Evolutionary conservation across 257 asterid genomes (phyloP), one percentile per base, ranked within the genome.

Genomic region (Handroanthus guayacan): DNA sequence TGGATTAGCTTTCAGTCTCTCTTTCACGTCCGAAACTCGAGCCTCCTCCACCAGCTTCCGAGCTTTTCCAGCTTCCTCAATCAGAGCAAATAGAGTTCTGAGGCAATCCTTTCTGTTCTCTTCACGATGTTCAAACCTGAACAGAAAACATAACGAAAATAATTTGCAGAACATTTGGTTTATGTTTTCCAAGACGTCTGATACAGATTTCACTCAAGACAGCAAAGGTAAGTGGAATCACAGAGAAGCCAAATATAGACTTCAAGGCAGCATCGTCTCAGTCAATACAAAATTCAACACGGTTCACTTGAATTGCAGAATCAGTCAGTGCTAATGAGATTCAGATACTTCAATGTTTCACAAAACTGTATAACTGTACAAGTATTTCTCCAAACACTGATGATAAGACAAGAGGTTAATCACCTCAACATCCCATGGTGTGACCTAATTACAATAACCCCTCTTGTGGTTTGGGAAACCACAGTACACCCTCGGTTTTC

Each of bases 41-140:
- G 93, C 91, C 41, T 83, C 91, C 65, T 87, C 93, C 74, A 94
- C 97, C 34, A 92, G 75, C 62, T 62, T 70, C 72, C 79, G 79
- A 71, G 99, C 99, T 79, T 88, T 89, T 57, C 90, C 92, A 45
- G 96, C 93, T 80, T 94, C 99, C 80, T 92, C 98, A 12, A 94
- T 86, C 73, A 94, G 80, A 62, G 93, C 66, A 74, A 83, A 76
- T 52, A 94, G 92, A 57, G 98, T 92, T 78, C 98, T 85, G 20
- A 92, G 86, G 85, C 99, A 94, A 80, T 94, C 99, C 88, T 94
- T 94, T 78, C 97, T 82, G 80, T 94, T 94, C 89, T 94, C 99
- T 78, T 92, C 98, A 9, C 99, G 90, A 57, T 92, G 92, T 74
- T 94, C 99, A 74, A 88, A 94, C 84, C 99, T 94, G 80, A 44